Evolutionary conservation across 176 grass and related monocot species (phyloP).

Genomic region (Triticum timopheevii): DNA sequence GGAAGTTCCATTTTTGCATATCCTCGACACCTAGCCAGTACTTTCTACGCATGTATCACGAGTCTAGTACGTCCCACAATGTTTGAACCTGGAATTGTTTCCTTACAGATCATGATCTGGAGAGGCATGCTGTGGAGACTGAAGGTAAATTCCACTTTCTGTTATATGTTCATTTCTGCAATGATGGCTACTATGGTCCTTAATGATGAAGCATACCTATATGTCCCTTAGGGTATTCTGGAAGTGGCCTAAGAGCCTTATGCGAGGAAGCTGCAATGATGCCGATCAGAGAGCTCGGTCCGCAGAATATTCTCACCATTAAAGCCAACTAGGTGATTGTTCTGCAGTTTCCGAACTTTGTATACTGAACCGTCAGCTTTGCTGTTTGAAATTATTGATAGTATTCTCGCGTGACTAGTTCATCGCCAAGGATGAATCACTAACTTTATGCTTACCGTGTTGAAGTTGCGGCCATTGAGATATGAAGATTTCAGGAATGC

Average conservation of each 20-base stretch:
- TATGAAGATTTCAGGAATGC: slow-evolving; percentile 55
- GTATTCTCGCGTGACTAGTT: not conserved
- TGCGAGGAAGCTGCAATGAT: slow-evolving; percentile 98
- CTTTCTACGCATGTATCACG: not conserved
- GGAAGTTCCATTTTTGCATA: not conserved
- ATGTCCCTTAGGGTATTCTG: slow-evolving; percentile 79
- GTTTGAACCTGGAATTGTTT: slow-evolving; percentile 2
- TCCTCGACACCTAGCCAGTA: not conserved
- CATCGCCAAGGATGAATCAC: not conserved
- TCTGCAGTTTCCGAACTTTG: not conserved
- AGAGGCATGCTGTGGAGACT: slow-evolving; percentile 70
- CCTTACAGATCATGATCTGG: slow-evolving; percentile 66
- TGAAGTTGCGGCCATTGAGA: slow-evolving; percentile 67
- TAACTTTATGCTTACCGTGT: not conserved
- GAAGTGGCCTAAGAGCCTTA: slow-evolving; percentile 84
- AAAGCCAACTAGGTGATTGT: slow-evolving; percentile 91
- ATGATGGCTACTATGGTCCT: slow-evolving; percentile 9
- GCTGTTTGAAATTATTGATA: not conserved
- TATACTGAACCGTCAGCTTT: not conserved
- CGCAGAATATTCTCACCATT: slow-evolving; percentile 82
- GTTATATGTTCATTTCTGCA: not conserved
- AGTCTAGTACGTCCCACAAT: not conserved
- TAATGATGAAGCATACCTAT: not conserved
- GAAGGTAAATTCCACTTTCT: slow-evolving; percentile 62
- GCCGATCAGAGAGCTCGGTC: slow-evolving; percentile 89